Base-by-base conservation (phyloP, 2,329 filamentous ascomycete genomes). In the Aspergillus thermomutatus region DNA sequence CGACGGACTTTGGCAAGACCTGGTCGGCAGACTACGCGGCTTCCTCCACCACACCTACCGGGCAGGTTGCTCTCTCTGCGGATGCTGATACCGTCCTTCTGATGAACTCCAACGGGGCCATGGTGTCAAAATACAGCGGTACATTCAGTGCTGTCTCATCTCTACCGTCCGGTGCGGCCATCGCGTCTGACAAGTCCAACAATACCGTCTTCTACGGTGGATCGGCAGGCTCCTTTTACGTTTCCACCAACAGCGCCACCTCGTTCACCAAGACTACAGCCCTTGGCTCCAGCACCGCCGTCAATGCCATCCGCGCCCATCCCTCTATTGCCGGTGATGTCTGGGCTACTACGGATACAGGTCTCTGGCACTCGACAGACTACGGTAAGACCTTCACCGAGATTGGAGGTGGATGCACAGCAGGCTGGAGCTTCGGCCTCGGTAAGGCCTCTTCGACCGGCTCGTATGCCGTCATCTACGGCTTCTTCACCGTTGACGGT, bases 171-270 rank as follows among this genome's bases (percentile, higher is more conserved):
- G 72, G 72, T 8, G 78, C 82, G 0, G 72, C 78, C 4, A 78
- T 86, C 51, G 82, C 81, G 5, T 78, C 80, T 8, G 83, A 86
- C 66, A 84, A 82, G 70, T 74, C 77, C 50, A 76, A 81, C 48
- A 79, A 78, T 50, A 77, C 76, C 10, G 74, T 79, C 53, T 84
- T 85, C 64, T 85, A 85, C 64, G 82, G 71, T 17, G 81, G 72
- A 0, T 79, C 77, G 0, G 75, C 72, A 0, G 69, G 73, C 0
- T 71, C 63, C 3, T 80, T 85, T 62, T 85, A 83, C 61, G 75
- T 81, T 14, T 85, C 82, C 14, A 78, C 73, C 8, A 70, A 85
- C 64, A 72, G 69, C 0, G 83, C 76, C 0, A 62, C 72, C 0
- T 79, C 77, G 7, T 85, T 85, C 60, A 62, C 73, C 3, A 66